Conservation (phyloP, 1,284 basidiomycete genomes). For the Microbotryum saponariae region DNA sequence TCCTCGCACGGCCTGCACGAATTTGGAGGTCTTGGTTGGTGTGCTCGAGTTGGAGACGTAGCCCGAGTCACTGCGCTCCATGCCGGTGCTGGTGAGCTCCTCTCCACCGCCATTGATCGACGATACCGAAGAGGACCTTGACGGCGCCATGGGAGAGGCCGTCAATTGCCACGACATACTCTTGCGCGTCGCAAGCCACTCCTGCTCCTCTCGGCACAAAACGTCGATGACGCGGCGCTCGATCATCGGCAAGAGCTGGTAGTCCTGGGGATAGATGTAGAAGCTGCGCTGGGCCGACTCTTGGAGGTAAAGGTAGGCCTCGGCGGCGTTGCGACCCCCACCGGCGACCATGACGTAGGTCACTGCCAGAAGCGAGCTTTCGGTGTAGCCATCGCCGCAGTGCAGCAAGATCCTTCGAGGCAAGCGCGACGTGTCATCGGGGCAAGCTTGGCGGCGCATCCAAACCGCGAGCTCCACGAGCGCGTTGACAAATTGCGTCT, state of each 20-base stretch:
- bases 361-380: constrained; percentile 80
- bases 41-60: constrained; percentile 1
- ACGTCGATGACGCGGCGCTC: constrained; percentile 23
- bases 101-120: neutral
- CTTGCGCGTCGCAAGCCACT: constrained; percentile 10
- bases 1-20: neutral
- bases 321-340: constrained; percentile 55
- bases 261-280: constrained; percentile 81
- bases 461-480: constrained; percentile 39
- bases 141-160: too few species aligned
- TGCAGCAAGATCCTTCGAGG: constrained; percentile 37
- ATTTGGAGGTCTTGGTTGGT: neutral
- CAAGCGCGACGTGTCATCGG: constrained; percentile 10
- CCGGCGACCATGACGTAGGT: constrained; percentile 74
- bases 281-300: constrained; percentile 57
- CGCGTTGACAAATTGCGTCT: constrained; percentile 21
- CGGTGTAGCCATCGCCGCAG: constrained; percentile 53
- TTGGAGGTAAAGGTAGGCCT: constrained; percentile 74
- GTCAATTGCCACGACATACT: too few species aligned
- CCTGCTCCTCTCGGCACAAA: constrained; percentile 18
- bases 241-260: constrained; percentile 16
- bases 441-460: constrained; percentile 38
- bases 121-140: too few species aligned
- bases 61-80: constrained; percentile 31
- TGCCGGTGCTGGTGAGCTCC: constrained; percentile 11